These are phyloP conservation scores for Termitomyces sp. DNA, from an alignment of 768 basidiomycete genomes.

Conservation along the genomic window DNA sequence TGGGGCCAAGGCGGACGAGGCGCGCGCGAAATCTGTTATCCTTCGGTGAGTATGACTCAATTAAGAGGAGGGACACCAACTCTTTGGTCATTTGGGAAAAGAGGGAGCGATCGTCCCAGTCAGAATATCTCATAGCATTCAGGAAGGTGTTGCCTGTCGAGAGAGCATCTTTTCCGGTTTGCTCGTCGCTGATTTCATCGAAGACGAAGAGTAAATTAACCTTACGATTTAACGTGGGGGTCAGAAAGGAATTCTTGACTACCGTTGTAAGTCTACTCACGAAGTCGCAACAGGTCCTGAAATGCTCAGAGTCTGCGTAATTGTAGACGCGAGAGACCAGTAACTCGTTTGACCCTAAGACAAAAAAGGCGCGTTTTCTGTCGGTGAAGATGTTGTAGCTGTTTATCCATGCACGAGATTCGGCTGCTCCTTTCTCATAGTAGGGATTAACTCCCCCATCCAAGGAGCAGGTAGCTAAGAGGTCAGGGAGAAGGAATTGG, in stretches of 20 bases:
- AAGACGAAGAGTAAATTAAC: slow-evolving; percentile 62
- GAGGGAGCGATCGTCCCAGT: slow-evolving; percentile 51
- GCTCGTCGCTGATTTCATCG: slow-evolving; percentile 68
- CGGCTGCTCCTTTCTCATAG: slow-evolving; percentile 49
- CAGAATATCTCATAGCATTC: slow-evolving; percentile 45
- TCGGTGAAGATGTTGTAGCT: slow-evolving; percentile 54
- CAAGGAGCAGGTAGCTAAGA: slow-evolving; percentile 43
- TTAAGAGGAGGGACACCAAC: slow-evolving; percentile 29
- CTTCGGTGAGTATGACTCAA: slow-evolving; percentile 2
- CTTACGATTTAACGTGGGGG: slow-evolving; percentile 17
- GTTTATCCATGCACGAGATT: slow-evolving; percentile 60
- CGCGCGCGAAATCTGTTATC: slow-evolving; percentile 47
- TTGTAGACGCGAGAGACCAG: slow-evolving; percentile 59
- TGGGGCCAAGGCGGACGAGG: slow-evolving; percentile 40
- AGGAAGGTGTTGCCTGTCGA: slow-evolving; percentile 48
- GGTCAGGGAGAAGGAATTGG: slow-evolving; percentile 53
- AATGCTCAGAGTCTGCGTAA: slow-evolving; percentile 50
- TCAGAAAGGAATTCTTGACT: slow-evolving; percentile 1
- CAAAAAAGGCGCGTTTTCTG: slow-evolving; percentile 59
- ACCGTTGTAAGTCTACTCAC: slow-evolving; percentile 27
- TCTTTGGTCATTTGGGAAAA: slow-evolving; percentile 58
- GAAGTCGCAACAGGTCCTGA: slow-evolving; percentile 60
- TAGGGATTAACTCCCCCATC: slow-evolving; percentile 49
- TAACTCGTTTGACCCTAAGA: slow-evolving; percentile 56
- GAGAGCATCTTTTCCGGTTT: slow-evolving; percentile 49